A percentile compares a stretch with the other conserved stretches of the same genome.
Conservation (phyloP, 2,329 filamentous ascomycete species). For the Colletotrichum sp. region DNA sequence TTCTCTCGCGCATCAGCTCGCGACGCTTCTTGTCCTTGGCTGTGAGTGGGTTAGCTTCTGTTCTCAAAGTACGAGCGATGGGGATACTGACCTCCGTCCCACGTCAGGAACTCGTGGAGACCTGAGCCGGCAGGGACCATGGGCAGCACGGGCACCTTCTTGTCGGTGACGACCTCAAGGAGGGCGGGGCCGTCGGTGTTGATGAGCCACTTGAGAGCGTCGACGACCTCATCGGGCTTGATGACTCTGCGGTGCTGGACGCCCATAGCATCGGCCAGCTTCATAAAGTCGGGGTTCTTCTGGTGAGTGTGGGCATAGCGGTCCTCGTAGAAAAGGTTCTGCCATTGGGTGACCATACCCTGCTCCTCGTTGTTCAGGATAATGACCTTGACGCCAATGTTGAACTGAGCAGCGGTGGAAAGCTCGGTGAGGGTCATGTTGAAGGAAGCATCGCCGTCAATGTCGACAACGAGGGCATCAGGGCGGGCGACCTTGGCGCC, state of each 20-base stretch:
- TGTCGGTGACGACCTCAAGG: slow-evolving; percentile 90
- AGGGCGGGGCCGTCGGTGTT: slow-evolving; percentile 89
- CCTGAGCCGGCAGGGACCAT: slow-evolving; percentile 92
- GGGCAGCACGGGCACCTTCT: slow-evolving; percentile 91
- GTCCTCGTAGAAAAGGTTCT: slow-evolving; percentile 96
- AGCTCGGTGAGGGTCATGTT: slow-evolving; percentile 98
- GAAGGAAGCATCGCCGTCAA: slow-evolving; percentile 98
- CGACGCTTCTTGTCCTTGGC: slow-evolving; percentile 72
- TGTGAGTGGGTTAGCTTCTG: slow-evolving; percentile 42
- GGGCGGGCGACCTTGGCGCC: slow-evolving; percentile 84
- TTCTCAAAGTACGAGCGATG: background rate
- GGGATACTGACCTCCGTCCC: slow-evolving; percentile 71
- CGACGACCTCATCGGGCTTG: slow-evolving; percentile 78
- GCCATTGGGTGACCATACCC: slow-evolving; percentile 99
- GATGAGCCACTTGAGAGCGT: slow-evolving; percentile 86
- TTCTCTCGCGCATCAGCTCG: slow-evolving; percentile 70
- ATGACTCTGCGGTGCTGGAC: slow-evolving; percentile 75
- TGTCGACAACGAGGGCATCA: slow-evolving; percentile 88
- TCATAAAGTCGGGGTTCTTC: slow-evolving; percentile 94
- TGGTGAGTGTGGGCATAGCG: slow-evolving; percentile 93
- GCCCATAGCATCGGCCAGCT: slow-evolving; percentile 89
- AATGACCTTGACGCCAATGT: slow-evolving; percentile 95
- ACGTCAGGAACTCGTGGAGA: slow-evolving; percentile 92
- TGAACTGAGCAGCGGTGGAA: slow-evolving; percentile 90
- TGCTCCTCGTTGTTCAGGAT: slow-evolving; percentile 97